phyloP scores from a whole-genome alignment of 1,139 yeast species.

The Meyerozyma sp. region DNA sequence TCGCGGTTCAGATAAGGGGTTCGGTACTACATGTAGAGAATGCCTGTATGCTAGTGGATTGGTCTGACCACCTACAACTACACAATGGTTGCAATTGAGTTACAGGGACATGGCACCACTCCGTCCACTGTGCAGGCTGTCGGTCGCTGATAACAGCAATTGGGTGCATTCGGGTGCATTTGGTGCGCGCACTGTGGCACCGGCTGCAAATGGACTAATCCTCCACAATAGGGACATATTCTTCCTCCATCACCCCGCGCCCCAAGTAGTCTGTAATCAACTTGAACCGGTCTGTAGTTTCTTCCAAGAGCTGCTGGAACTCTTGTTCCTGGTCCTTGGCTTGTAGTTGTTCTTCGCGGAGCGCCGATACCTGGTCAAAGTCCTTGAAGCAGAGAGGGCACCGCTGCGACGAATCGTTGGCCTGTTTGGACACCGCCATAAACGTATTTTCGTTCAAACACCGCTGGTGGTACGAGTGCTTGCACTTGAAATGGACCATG shows the following conservation, averaged over 20 bases:
- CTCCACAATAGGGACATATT: constrained; percentile 14
- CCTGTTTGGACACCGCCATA: constrained; percentile 13
- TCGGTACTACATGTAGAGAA: background rate
- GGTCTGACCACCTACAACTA: background rate
- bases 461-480: constrained; percentile 81
- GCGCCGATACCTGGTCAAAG: constrained; percentile 57
- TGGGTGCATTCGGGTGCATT: background rate
- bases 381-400: constrained; percentile 78
- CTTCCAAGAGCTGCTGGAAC: constrained; percentile 55
- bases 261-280: constrained; percentile 79
- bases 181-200: background rate
- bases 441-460: constrained; percentile 54
- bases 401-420: constrained; percentile 9
- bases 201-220: constrained; percentile 2
- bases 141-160: background rate
- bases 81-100: background rate
- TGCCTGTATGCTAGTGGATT: background rate
- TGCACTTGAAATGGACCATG: constrained; percentile 77
- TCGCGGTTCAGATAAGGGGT: background rate
- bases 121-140: background rate
- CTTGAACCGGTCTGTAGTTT: constrained; percentile 63
- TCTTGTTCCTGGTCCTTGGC: constrained; percentile 58
- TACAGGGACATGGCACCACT: background rate
- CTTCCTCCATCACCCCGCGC: constrained; percentile 72
- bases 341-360: constrained; percentile 57